Evolutionary conservation across 2,329 filamentous ascomycete species (phyloP), one percentile per base, ranked within the genome.

Genomic region (Botryosphaeria dothidea): DNA sequence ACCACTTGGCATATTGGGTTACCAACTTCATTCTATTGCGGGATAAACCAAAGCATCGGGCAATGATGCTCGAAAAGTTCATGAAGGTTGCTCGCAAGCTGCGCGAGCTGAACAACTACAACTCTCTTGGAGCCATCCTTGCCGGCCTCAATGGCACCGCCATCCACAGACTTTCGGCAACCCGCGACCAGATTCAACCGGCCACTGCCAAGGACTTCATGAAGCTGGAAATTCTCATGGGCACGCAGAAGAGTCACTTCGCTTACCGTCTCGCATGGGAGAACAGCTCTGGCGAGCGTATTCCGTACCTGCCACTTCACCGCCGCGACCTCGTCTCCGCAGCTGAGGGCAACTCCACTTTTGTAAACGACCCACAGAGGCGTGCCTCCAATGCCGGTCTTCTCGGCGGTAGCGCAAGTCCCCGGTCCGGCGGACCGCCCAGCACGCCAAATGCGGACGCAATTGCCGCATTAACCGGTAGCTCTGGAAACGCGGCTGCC

Each of bases 261-360:
- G 92, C 94, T 8, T 99, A 99, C 78, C 91, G 95, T n/a, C 81
- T 98, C 31, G 95, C 95, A 0, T 98, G 95, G 93, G 93, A 97
- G 71, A 99, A 98, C 74, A 96, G 92, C 19, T 90, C 92, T 1
- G 82, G 91, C 11, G 92, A 96, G 69, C 87, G 93, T 31, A 98
- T 99, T 51, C 95, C 95, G 0, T 98, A 96, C 75, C 89, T 98
- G 58, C 94, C 95, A 2, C 84, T 98, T 29, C 92, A 96, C 74
- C 87, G 92, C 48, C 87, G 93, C 68, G 95, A 99, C 78, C 84
- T 99, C 25, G 92, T 97, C 1, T 92, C 91, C 13, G 94, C 95
- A 0, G 92, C 96, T 73, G 92, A 97, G 78, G 95, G 94, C 36
- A 97, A 95, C 77, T 88, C 87, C 72, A 98, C 95, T 0, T 94